Evolutionary conservation across 1,139 yeast species (phyloP).

Genomic region (Protomyces gravidus): DNA sequence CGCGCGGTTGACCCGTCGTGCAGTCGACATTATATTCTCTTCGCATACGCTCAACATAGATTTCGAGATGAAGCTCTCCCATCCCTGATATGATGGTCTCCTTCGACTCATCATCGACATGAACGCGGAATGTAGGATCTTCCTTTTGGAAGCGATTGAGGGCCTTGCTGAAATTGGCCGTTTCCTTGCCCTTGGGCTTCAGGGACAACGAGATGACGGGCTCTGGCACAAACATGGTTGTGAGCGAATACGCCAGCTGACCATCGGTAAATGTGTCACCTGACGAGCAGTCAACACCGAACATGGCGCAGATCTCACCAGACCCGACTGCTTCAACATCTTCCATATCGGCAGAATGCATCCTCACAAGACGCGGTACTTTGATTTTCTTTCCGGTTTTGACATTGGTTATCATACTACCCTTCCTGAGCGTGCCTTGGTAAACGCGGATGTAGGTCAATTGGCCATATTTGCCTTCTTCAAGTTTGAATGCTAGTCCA

Average conservation of each 20-base stretch:
- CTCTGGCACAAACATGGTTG: slow-evolving; percentile 97
- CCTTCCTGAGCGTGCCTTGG: slow-evolving; percentile 91
- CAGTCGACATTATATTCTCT: slow-evolving; percentile 97
- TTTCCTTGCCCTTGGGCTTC: slow-evolving; percentile 82
- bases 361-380: slow-evolving; percentile 91
- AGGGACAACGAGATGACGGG: slow-evolving; percentile 93
- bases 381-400: slow-evolving; percentile 91
- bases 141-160: slow-evolving; percentile 96
- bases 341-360: slow-evolving; percentile 83
- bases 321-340: slow-evolving; percentile 94
- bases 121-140: slow-evolving; percentile 96
- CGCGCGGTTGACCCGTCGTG: slow-evolving; percentile 95
- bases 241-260: slow-evolving; percentile 74
- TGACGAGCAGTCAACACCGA: slow-evolving; percentile 98
- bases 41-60: slow-evolving; percentile 94
- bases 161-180: slow-evolving; percentile 89
- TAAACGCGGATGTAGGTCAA: slow-evolving; percentile 92
- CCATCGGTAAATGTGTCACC: slow-evolving; percentile 97
- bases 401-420: slow-evolving; percentile 79
- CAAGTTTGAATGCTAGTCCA: slow-evolving; percentile 94
- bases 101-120: slow-evolving; percentile 83
- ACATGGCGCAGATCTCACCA: slow-evolving; percentile 98
- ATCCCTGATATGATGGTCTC: slow-evolving; percentile 96
- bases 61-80: slow-evolving; percentile 97
- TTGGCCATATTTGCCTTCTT: slow-evolving; percentile 97